These are phyloP conservation scores for Choiromyces venosus DNA, from an alignment of 495 filamentous ascomycete genomes.

Conservation along the genomic window DNA sequence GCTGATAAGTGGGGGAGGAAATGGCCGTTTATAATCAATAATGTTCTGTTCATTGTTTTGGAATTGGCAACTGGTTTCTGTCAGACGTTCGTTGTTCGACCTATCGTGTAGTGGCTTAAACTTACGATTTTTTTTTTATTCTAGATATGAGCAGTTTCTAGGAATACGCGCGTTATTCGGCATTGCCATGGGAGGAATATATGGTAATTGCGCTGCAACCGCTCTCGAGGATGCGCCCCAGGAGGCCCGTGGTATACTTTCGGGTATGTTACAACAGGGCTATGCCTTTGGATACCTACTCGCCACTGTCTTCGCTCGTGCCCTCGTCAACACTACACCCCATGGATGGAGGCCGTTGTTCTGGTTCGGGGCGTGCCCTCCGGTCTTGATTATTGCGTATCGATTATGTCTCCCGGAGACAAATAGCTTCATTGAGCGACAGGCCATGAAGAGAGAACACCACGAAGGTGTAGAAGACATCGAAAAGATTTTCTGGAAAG, in stretches of 20 bases:
- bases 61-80: constrained; percentile 60
- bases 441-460: constrained; percentile 47
- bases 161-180: constrained; percentile 61
- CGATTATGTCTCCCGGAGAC: constrained; percentile 67
- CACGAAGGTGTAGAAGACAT: constrained; percentile 43
- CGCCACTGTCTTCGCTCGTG: constrained; percentile 64
- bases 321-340: constrained; percentile 46
- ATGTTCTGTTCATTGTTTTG: constrained; percentile 54
- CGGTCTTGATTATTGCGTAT: constrained; percentile 57
- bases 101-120: background rate
- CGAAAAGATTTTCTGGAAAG: constrained; percentile 50
- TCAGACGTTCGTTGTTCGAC: constrained; percentile 20
- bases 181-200: constrained; percentile 78
- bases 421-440: constrained; percentile 60
- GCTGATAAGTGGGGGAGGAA: constrained; percentile 70
- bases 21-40: constrained; percentile 73
- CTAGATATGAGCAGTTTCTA: constrained; percentile 63
- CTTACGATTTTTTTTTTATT: constrained; percentile 48
- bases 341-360: constrained; percentile 40
- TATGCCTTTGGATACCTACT: constrained; percentile 71
- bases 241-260: constrained; percentile 66
- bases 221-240: constrained; percentile 34
- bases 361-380: constrained; percentile 59
- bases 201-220: constrained; percentile 49
- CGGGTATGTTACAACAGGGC: constrained; percentile 70